Evolutionary conservation across 2,329 filamentous ascomycete genomes (phyloP), one percentile per base, ranked within the genome.

Genomic region (Canariomyces notabilis): DNA sequence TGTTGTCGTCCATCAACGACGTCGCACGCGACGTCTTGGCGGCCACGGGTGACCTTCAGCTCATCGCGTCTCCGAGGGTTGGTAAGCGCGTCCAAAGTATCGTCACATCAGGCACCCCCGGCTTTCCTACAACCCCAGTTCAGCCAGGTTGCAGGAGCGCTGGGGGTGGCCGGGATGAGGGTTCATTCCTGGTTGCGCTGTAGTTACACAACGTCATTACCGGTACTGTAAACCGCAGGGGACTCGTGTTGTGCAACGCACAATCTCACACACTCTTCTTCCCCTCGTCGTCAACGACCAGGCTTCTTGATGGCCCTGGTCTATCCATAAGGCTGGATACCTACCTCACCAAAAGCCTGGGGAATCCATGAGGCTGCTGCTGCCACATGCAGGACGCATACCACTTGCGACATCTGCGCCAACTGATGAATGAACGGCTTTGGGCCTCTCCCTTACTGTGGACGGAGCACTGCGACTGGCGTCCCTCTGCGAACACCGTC

Each of bases 281-380:
- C 34, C 32, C 36, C 38, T 41, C 35, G 21, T 43, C 41, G 41
- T 44, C 43, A 48, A 34, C 36, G 47, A 49, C 39, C 39, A 40
- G 47, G 47, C 39, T 32, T 18, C 22, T 26, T 18, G n/a, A 9
- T 4, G 22, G 41, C 38, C 51, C 49, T 48, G 42, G 43, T 46
- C 49, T 41, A 26, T 33, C 48, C 53, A 43, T 55, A 51, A 51
- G 53, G 53, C 53, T 55, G 50, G 50, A 37, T 34, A 11, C n/a
- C 12, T n/a, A n/a, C n/a, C n/a, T n/a, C n/a, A n/a, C n/a, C n/a
- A n/a, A 35, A 11, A 26, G 18, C 15, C 22, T 45, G 37, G 44
- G 40, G 43, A 43, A 42, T 22, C 45, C 49, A 37, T 45, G 47
- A 45, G 26, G 18, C 31, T 12, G 15, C n/a, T 22, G 21, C 12